These are phyloP conservation scores for Phytophthora tubulina DNA, from an alignment of 352 stramenopile genomes.

Conservation along the genomic window DNA sequence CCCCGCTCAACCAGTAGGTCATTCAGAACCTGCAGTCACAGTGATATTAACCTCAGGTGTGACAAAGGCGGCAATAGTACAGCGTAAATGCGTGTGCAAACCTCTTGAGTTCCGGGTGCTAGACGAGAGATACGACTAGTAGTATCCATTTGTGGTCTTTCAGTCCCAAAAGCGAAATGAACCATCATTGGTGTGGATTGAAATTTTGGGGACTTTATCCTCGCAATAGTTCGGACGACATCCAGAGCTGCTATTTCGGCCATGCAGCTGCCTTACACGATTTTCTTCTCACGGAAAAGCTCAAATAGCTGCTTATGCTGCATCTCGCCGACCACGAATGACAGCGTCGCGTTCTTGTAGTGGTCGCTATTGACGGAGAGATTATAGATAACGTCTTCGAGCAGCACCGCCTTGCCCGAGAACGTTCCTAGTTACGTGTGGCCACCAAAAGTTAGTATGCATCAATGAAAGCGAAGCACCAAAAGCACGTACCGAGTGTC, in stretches of 20 bases:
- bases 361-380: slow-evolving; percentile 66
- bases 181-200: not conserved
- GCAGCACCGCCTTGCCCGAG: slow-evolving; percentile 83
- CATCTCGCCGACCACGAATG: slow-evolving; percentile 79
- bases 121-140: not conserved
- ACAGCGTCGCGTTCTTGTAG: slow-evolving; percentile 80
- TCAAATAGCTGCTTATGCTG: slow-evolving; percentile 82
- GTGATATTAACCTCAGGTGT: not conserved
- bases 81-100: slow-evolving; percentile 7
- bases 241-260: too few species aligned
- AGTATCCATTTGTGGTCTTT: slow-evolving; percentile 17
- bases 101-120: slow-evolving; percentile 32
- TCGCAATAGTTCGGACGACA: too few species aligned
- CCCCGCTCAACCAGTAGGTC: slow-evolving; percentile 53
- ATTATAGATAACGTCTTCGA: slow-evolving; percentile 90
- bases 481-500: slow-evolving; percentile 53
- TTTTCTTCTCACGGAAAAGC: slow-evolving; percentile 64
- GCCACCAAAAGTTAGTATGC: not conserved
- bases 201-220: too few species aligned
- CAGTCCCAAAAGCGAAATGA: slow-evolving; percentile 26
- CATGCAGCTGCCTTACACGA: slow-evolving; percentile 37
- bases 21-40: slow-evolving; percentile 49
- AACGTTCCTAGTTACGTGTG: slow-evolving; percentile 54
- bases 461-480: not conserved
- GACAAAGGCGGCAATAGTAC: not conserved